These are phyloP conservation scores for Candida succiphila DNA, from an alignment of 805 yeast genomes.

Conservation along the genomic window DNA sequence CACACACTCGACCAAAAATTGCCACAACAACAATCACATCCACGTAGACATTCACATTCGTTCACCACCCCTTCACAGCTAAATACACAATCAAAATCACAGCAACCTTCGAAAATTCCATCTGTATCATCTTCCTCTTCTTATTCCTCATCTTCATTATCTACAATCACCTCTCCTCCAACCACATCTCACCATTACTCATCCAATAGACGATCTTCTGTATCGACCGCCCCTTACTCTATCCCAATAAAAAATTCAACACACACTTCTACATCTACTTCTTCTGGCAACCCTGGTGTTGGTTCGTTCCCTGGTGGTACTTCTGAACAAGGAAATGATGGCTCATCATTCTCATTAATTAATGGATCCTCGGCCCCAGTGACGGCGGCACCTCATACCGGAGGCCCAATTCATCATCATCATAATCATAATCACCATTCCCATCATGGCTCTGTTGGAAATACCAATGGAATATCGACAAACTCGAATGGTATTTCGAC, in stretches of 20 bases:
- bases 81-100: too few species aligned
- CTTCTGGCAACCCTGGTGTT: not conserved
- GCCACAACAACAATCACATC: too few species aligned
- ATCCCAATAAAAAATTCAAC: conserved; percentile 17
- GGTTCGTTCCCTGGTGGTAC: not conserved
- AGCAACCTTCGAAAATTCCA: too few species aligned
- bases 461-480: not conserved
- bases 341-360: conserved; percentile 8
- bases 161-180: too few species aligned
- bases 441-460: not conserved
- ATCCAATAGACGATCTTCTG: conserved; percentile 24
- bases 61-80: too few species aligned
- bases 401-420: conserved; percentile 15
- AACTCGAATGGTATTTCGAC: not conserved
- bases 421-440: conserved; percentile 7
- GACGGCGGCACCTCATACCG: conserved; percentile 15
- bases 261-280: too few species aligned
- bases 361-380: conserved; percentile 2
- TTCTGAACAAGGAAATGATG: not conserved
- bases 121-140: too few species aligned
- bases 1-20: too few species aligned
- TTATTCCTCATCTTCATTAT: too few species aligned
- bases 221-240: conserved; percentile 27
- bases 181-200: not conserved
- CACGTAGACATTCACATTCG: too few species aligned